A percentile compares a stretch with the other conserved stretches of the same genome.
These are phyloP conservation scores for Aspergillus puulaauensis DNA, from an alignment of 2,329 filamentous ascomycete species.

Conservation along the genomic window DNA sequence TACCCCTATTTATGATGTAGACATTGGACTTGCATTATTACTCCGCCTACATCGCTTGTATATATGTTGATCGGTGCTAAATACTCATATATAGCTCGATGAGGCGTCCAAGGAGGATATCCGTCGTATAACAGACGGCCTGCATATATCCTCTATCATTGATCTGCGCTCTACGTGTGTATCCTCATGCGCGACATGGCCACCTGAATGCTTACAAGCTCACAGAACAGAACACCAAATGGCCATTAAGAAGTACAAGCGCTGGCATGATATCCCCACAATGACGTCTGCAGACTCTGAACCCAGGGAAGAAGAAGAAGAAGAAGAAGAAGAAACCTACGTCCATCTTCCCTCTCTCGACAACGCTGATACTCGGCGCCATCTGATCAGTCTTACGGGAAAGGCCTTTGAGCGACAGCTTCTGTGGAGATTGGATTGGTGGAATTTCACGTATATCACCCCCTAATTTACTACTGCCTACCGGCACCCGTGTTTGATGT, in stretches of 20 bases:
- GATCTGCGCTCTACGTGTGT: constrained; percentile 74
- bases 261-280: not conserved
- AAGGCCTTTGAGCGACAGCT: constrained; percentile 67
- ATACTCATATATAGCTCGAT: constrained; percentile 49
- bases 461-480: not conserved
- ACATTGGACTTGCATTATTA: not conserved
- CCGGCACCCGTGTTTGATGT: not conserved
- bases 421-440: constrained; percentile 67
- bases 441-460: constrained; percentile 57
- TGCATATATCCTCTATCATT: constrained; percentile 69
- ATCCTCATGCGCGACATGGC: not conserved
- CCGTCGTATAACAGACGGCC: constrained; percentile 56
- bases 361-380: constrained; percentile 61
- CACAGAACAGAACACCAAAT: constrained; percentile 70
- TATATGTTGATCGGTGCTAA: not conserved
- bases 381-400: constrained; percentile 72
- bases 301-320: not conserved
- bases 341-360: constrained; percentile 62
- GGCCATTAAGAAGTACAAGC: constrained; percentile 60
- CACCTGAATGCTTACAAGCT: not conserved
- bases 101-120: constrained; percentile 69
- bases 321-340: constrained; percentile 22
- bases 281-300: not conserved
- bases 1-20: not conserved
- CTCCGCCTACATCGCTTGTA: not conserved